Evolutionary conservation across 208 protist species (phyloP).

Genomic region (Acanthamoeba healyi): DNA sequence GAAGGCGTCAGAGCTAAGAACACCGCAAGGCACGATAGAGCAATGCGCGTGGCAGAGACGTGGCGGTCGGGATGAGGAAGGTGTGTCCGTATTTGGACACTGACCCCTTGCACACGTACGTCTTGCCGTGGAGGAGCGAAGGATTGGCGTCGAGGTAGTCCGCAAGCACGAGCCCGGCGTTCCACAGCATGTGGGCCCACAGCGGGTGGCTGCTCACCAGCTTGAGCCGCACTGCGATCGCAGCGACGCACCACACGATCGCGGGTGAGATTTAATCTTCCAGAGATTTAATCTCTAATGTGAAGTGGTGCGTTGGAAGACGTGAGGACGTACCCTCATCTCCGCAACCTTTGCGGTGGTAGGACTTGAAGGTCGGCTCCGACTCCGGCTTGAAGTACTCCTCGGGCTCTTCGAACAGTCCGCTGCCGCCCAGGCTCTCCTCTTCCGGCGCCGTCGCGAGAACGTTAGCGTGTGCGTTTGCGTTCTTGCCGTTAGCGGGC

Average conservation of each 20-base stretch:
- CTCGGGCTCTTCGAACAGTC: constrained; percentile 72
- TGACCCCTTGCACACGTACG: constrained; percentile 26
- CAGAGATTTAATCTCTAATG: background rate
- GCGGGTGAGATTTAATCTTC: background rate
- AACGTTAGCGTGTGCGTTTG: too few species aligned
- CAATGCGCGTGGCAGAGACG: background rate
- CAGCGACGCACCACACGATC: too few species aligned
- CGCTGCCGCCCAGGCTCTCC: too few species aligned
- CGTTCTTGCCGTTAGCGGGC: too few species aligned
- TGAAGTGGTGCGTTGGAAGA: background rate
- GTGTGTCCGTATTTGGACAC: too few species aligned
- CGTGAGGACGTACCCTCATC: constrained; percentile 2
- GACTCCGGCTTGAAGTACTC: constrained; percentile 45
- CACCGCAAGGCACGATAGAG: background rate
- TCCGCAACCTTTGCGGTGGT: background rate
- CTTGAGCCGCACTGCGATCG: constrained; percentile 53
- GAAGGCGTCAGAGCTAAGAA: too few species aligned
- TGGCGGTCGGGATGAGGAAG: too few species aligned
- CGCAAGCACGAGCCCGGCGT: constrained; percentile 76
- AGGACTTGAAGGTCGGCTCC: constrained; percentile 29
- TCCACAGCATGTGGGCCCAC: constrained; percentile 82
- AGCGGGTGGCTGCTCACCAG: constrained; percentile 67
- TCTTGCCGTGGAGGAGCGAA: constrained; percentile 55
- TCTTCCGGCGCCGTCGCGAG: too few species aligned
- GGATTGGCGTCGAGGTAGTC: constrained; percentile 73